phyloP scores from a whole-genome alignment of 225 moss, liverwort and hornwort species.

The Asterella californica region DNA sequence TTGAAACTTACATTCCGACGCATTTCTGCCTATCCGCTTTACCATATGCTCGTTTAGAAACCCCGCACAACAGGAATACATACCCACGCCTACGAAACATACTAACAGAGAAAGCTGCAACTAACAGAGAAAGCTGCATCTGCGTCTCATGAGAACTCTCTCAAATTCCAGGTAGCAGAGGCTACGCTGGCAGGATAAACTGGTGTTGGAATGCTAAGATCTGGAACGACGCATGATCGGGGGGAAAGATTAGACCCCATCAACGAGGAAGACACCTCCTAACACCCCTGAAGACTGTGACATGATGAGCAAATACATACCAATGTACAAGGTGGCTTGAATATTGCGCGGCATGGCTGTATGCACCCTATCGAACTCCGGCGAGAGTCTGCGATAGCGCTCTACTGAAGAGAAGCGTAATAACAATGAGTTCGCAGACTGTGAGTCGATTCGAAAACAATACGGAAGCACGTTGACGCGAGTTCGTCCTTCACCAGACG shows the following conservation, averaged over 20 bases:
- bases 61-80: not conserved
- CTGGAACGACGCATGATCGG: not conserved
- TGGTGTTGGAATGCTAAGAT: not conserved
- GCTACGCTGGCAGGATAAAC: too few relatives aligned
- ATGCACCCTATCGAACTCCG: not conserved
- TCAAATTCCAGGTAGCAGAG: too few relatives aligned
- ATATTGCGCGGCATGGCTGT: conserved; percentile 36
- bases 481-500: too few relatives aligned
- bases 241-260: too few relatives aligned
- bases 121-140: not conserved
- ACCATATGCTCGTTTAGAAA: too few relatives aligned
- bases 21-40: too few relatives aligned
- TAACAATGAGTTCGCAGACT: too few relatives aligned
- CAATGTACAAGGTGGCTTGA: conserved; percentile 38
- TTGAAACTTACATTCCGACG: not conserved
- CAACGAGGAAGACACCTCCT: not conserved
- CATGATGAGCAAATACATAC: conserved; percentile 12
- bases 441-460: too few relatives aligned
- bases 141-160: too few relatives aligned
- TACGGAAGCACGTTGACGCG: too few relatives aligned
- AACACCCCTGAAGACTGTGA: not conserved
- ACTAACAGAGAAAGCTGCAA: not conserved
- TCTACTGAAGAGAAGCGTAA: too few relatives aligned
- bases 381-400: too few relatives aligned
- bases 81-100: not conserved